These are phyloP conservation scores for Leccinum variicolor DNA, from an alignment of 768 basidiomycete genomes.

Conservation along the genomic window DNA sequence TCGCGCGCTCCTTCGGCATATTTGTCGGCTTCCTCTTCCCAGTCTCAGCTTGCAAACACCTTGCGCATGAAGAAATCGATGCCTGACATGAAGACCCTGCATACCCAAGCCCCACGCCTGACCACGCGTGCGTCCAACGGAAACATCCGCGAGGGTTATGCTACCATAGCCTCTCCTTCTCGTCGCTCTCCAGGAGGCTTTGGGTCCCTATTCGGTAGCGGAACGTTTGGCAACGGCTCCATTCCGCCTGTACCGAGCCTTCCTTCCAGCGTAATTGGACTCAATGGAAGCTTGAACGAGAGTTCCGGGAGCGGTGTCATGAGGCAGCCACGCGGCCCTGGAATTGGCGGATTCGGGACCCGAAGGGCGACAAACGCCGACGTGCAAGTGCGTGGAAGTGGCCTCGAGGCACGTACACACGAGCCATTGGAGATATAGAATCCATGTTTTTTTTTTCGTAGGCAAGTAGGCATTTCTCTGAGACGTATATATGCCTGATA, in stretches of 20 bases:
- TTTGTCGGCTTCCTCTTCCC: slow-evolving; percentile 51
- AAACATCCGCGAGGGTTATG: slow-evolving; percentile 83
- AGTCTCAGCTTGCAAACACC: slow-evolving; percentile 43
- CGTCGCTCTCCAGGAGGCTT: slow-evolving; percentile 73
- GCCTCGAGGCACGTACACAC: slow-evolving; percentile 81
- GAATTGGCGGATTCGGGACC: slow-evolving; percentile 66
- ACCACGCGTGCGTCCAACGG: slow-evolving; percentile 81
- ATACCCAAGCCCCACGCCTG: slow-evolving; percentile 74
- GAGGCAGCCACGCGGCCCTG: slow-evolving; percentile 84
- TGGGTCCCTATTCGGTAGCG: slow-evolving; percentile 60
- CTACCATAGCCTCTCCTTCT: slow-evolving; percentile 80
- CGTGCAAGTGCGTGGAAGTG: slow-evolving; percentile 51
- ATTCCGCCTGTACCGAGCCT: slow-evolving; percentile 81
- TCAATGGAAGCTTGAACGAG: slow-evolving; percentile 45
- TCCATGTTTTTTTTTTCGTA: slow-evolving; percentile 5
- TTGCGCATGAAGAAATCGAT: slow-evolving; percentile 96
- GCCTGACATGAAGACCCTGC: slow-evolving; percentile 93
- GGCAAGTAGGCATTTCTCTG: slow-evolving; percentile 18
- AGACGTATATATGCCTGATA: slow-evolving; percentile 26
- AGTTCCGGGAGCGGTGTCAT: slow-evolving; percentile 50
- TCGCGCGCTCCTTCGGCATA: slow-evolving; percentile 82
- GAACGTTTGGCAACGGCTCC: slow-evolving; percentile 28
- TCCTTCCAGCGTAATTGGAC: slow-evolving; percentile 50
- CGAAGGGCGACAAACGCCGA: slow-evolving; percentile 41
- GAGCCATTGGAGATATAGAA: slow-evolving; percentile 80